phyloP scores from a whole-genome alignment of 768 basidiomycete genomes.

The Gyrodon lividus region DNA sequence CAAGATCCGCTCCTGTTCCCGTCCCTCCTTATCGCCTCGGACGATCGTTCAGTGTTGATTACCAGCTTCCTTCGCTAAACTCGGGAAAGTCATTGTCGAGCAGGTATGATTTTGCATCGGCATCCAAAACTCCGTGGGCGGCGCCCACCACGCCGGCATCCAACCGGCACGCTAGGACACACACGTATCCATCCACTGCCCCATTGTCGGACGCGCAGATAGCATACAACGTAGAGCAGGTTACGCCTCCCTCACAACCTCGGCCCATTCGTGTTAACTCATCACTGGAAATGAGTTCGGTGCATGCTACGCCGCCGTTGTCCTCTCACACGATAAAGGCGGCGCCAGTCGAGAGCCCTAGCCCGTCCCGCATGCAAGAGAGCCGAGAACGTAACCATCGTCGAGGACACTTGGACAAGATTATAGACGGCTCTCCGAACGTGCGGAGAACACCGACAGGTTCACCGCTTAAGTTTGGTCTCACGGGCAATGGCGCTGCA shows the following conservation, averaged over 20 bases:
- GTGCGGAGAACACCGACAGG: slow-evolving; percentile 51
- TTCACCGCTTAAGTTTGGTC: slow-evolving; percentile 35
- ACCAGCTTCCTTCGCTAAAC: slow-evolving; percentile 16
- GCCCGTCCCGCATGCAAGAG: slow-evolving; percentile 10
- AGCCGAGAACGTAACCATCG: slow-evolving; percentile 48
- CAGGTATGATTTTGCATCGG: slow-evolving; percentile 58
- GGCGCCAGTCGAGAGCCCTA: slow-evolving; percentile 6
- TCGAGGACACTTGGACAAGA: slow-evolving; percentile 54
- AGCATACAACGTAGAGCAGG: not conserved
- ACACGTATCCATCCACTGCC: slow-evolving; percentile 46
- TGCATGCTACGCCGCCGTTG: slow-evolving; percentile 8
- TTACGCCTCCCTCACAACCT: not conserved
- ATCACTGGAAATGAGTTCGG: slow-evolving; percentile 8
- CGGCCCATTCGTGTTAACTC: slow-evolving; percentile 24
- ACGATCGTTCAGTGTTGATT: slow-evolving; percentile 31
- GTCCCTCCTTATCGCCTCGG: slow-evolving; percentile 12
- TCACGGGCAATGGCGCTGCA: slow-evolving; percentile 21
- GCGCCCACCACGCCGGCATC: slow-evolving; percentile 4
- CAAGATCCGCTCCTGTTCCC: slow-evolving; percentile 20
- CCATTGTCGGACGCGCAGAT: slow-evolving; percentile 37
- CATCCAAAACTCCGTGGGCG: slow-evolving; percentile 42
- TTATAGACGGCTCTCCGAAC: slow-evolving; percentile 27
- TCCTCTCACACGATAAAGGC: slow-evolving; percentile 7
- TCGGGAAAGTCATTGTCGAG: slow-evolving; percentile 44
- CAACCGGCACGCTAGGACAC: slow-evolving; percentile 38